Evolutionary conservation across 2,329 filamentous ascomycete species (phyloP), one percentile per base, ranked within the genome.

Genomic region (Fusarium verticillioides): DNA sequence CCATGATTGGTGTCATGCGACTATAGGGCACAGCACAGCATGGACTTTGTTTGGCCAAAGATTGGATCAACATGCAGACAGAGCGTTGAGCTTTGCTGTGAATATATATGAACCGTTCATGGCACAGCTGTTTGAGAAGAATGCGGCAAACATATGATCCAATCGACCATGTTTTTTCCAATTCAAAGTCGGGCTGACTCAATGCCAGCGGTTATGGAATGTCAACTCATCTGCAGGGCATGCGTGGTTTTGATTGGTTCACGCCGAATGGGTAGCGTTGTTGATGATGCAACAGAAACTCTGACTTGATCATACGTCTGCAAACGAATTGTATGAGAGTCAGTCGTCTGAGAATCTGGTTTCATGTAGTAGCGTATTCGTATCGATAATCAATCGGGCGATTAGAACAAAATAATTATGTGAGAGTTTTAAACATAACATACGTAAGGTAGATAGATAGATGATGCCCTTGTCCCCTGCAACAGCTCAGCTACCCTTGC

Each of bases 1-100:
- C 57, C 43, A 43, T 18, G 9, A 19, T 28, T 58, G 54, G 40
- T 49, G 18, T 34, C 19, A n/a, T 30, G 53, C 19, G 13, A 37
- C 19, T 43, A 43, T 52, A 63, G 67, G 72, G 70, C 63, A 67
- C 64, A 72, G 67, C 61, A 70, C 60, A 72, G 49, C 56, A 43
- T 47, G 28, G 39, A 15, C 15, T 30, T 21, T 57, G 26, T 30
- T 21, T 53, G 26, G 26, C 44, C n/a, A 44, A 49, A 62, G 34
- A 28, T 66, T 28, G 21, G n/a, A 47, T 19, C 39, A 34, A 32
- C 21, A 26, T 28, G 19, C 30, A 30, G 28, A 28, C 32, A 56
- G 40, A 46, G 39, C 39, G 18, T 39, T 34, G n/a, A 30, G 10
- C 6, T 18, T 26, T 28, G n/a, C 44, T 44, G 19, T 28, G 19